Base-by-base conservation (phyloP, 2,329 filamentous ascomycete genomes). In the Claviceps arundinis region DNA sequence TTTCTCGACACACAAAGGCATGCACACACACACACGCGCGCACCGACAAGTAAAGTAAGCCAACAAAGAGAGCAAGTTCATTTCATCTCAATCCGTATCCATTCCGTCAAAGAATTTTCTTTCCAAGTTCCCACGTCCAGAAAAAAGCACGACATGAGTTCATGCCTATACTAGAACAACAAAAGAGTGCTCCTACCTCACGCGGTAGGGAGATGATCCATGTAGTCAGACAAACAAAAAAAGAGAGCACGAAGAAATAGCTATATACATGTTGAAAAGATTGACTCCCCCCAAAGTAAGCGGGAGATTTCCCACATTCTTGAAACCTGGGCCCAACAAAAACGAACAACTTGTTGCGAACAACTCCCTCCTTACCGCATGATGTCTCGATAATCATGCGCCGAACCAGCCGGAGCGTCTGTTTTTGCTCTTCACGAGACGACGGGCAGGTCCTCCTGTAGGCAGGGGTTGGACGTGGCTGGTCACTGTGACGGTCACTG, bases 401-500 rank as follows among this genome's bases (percentile, higher is more conserved):
- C 37, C 34, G 13, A 47, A 38, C 17, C 30, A 34, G 16, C 16
- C n/a, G 2, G 46, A 14, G 26, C 26, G 46, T 16, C 14, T 45
- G 14, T 24, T 14, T 5, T 43, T 24, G 41, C 19, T 47, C 9
- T n/a, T 34, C 2, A 17, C 44, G 5, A 17, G 26, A 19, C 46
- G 46, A 5, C 34, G 46, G 34, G 22, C 13, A 4, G 34, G 17
- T 17, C 7, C 34, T 17, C 22, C 1, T 11, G 22, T 47, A 37
- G 24, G n/a, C 9, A 0, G 14, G 26, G 26, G 37, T 26, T 37
- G 37, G 1, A 51, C 45, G 19, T 53, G 52, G 26, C 34, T 56
- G 5, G 55, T 54, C 26, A 52, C 17, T 11, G 52, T 56, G 17
- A 57, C 26, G 3, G 44, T 51, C 14, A 37, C 24, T n/a, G 37